Base-by-base conservation (phyloP, 495 filamentous ascomycete genomes). In the Penicillium fimorum region DNA sequence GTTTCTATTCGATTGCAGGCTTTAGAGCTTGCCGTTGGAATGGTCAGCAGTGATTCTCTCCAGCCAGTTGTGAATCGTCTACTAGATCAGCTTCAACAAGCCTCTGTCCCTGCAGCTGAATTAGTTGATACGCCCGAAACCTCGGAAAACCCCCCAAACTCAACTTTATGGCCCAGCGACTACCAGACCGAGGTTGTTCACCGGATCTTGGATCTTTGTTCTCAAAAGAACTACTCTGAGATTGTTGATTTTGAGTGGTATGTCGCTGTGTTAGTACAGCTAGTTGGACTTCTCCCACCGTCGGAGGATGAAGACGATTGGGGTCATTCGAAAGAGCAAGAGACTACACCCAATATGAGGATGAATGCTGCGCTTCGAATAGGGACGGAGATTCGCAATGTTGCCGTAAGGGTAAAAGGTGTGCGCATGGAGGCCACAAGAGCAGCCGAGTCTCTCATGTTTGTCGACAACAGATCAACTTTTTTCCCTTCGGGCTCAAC, bases 161-260 rank as follows among this genome's bases (percentile, higher is more conserved):
- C 70, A 66, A 59, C 52, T 57, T 24, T 61, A 66, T 48, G 97
- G 15, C 91, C 94, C 5, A 84, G 89, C 53, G 90, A 94, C 44
- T 97, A 97, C 69, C 85, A 83, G 37, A 68, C 85, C 11, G 87
- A 87, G 57, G 88, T 96, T 29, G 86, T 96, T 27, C 80, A 80
- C 35, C 80, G 87, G 43, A 90, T 97, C 53, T 65, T 97, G 20
- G 86, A 88, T 54, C 94, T 98, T 80, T 97, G 95, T 71, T 90
- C 89, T n/a, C 82, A 86, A 47, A 86, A 90, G 58, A 96, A 91
- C 54, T 98, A 97, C 69, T 80, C 83, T 15, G 89, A 89, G 63
- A 72, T 97, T 45, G 74, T 73, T 44, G 94, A 98, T 66, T 97
- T 98, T 68, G 94, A 96, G 58, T 98, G 94, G 94, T 97, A 97